phyloP scores from a whole-genome alignment of 2,329 filamentous ascomycete species.

The Huntiella decipiens region DNA sequence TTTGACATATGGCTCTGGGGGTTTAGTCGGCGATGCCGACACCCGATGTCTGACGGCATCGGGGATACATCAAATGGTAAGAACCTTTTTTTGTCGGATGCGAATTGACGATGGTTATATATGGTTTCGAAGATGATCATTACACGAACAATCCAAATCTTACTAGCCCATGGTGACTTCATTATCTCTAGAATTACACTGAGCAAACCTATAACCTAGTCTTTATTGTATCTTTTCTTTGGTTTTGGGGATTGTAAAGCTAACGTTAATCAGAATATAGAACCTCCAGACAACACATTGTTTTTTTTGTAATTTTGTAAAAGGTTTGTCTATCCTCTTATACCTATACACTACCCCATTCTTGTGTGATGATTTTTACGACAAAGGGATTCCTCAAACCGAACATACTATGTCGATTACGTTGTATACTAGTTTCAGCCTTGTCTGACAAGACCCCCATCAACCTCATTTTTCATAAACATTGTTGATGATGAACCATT shows the following conservation, averaged over 20 bases:
- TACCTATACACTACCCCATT: constrained; percentile 8
- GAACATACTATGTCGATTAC: constrained; percentile 45
- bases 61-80: constrained; percentile 2
- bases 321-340: constrained; percentile 25
- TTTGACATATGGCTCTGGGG: too few species aligned
- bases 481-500: constrained; percentile 12
- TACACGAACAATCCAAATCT: constrained; percentile 44
- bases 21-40: too few species aligned
- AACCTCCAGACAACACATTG: background rate
- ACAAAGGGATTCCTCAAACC: constrained; percentile 50
- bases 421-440: constrained; percentile 44
- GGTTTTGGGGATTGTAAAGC: constrained; percentile 9
- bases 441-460: constrained; percentile 37
- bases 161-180: constrained; percentile 37
- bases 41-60: too few species aligned
- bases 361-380: constrained; percentile 39
- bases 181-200: constrained; percentile 35
- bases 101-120: background rate
- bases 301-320: constrained; percentile 15
- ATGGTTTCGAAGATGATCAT: constrained; percentile 17
- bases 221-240: background rate
- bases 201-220: constrained; percentile 21
- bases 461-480: constrained; percentile 18
- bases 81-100: background rate
- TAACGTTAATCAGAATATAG: constrained; percentile 5